Base-by-base conservation (phyloP, 352 stramenopile genomes). In the Aphanomyces cochlioides region DNA sequence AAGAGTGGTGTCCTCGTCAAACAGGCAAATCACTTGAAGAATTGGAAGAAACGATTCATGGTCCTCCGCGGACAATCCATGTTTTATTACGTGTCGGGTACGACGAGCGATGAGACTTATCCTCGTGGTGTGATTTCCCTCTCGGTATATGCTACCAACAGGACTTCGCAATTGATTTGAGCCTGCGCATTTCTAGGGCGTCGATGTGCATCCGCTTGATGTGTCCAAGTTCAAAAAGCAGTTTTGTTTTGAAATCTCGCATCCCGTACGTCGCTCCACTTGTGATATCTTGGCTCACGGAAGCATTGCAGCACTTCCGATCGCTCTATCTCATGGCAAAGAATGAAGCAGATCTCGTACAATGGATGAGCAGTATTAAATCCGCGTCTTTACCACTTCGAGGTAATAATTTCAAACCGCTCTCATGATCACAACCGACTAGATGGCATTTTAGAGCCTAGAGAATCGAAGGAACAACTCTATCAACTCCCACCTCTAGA, bases 31-130 rank as follows among this genome's bases (percentile, higher is more conserved):
- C 87, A 94, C 73, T 88, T 94, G 54, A 94, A 94, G 75, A 94
- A 86, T 56, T 94, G 87, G 87, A 94, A 94, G 72, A 94, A 94
- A 71, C 84, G 87, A 1, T 80, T 92, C 21, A 94, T 94, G 87
- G 85, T 94, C 76, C 81, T 94, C 13, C 92, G 91, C 70, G 87
- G 87, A 1, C 87, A 94, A 67, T 92, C 85, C 56, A 78, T 94
- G 37, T 94, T 94, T 72, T 94, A 94, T 81, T 94, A 94, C 73
- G 87, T 93, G 40, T 93, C 85, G 4, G 85, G 87, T 61, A 91
- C 85, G 80, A 90, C 84, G 21, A 86, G 87, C 21, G 87, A 94
- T 78, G 87, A 94, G 67, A 90, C 84, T 59, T 94, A 93, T 68
- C 87, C 87, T 3, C 81, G 85, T 12, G 87, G 85, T 15, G 83